phyloP scores from a whole-genome alignment of 1,139 yeast genomes.

The Groenewaldozyma auringiensis region DNA sequence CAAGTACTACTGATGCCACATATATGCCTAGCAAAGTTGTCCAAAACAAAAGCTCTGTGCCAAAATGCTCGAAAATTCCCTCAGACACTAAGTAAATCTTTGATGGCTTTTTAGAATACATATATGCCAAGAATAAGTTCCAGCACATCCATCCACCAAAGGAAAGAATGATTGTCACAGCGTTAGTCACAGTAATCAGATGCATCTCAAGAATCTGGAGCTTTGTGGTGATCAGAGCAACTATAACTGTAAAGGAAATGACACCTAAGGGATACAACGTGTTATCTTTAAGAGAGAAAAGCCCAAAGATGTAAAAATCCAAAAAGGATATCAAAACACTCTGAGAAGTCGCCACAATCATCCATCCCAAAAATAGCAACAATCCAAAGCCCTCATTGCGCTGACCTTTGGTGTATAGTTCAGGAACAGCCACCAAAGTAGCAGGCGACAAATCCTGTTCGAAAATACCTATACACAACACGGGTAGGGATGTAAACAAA shows the following conservation, averaged over 20 bases:
- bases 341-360: slow-evolving; percentile 65
- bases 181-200: slow-evolving; percentile 63
- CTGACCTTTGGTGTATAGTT: slow-evolving; percentile 73
- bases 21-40: slow-evolving; percentile 53
- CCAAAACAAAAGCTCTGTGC: slow-evolving; percentile 81
- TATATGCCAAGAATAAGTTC: slow-evolving; percentile 67
- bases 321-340: slow-evolving; percentile 65
- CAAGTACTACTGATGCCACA: slow-evolving; percentile 52
- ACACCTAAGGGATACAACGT: slow-evolving; percentile 78
- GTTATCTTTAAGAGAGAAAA: slow-evolving; percentile 55
- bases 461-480: slow-evolving; percentile 88
- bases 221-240: slow-evolving; percentile 66
- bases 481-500: slow-evolving; percentile 87
- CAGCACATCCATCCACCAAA: slow-evolving; percentile 84
- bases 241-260: slow-evolving; percentile 61
- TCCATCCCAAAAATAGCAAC: slow-evolving; percentile 66
- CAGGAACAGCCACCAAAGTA: slow-evolving; percentile 86
- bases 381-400: slow-evolving; percentile 68
- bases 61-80: slow-evolving; percentile 65
- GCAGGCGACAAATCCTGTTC: slow-evolving; percentile 86
- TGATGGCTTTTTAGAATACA: slow-evolving; percentile 52
- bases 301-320: slow-evolving; percentile 62
- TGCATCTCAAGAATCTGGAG: slow-evolving; percentile 81
- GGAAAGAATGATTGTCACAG: slow-evolving; percentile 63
- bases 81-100: slow-evolving; percentile 65